A percentile compares a stretch with the other conserved stretches of the same genome.
Evolutionary conservation across 2,329 filamentous ascomycete genomes (phyloP).

Genomic region (Huntiella bhutanensis): DNA sequence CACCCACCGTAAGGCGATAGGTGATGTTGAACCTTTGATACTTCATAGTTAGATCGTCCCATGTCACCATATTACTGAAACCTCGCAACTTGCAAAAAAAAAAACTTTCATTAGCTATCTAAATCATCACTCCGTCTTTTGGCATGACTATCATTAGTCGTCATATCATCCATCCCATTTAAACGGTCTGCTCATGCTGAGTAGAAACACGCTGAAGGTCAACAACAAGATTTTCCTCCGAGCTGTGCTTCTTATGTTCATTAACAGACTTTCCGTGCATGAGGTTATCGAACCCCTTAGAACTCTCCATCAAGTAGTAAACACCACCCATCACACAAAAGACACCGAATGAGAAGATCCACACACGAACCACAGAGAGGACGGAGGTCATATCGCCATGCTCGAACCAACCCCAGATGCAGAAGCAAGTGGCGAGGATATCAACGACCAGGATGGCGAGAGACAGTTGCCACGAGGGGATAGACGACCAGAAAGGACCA

Average conservation of each 20-base stretch:
- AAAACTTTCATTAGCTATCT: no score
- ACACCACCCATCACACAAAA: conserved; percentile 66
- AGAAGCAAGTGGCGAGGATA: conserved; percentile 68
- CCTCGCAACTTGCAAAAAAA: no score
- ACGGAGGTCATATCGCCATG: conserved; percentile 47
- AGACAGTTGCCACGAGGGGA: conserved; percentile 68
- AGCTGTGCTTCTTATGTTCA: conserved; percentile 65
- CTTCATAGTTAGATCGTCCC: no score
- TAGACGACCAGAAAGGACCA: conserved; percentile 40
- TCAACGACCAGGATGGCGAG: conserved; percentile 68
- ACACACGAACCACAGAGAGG: conserved; percentile 70
- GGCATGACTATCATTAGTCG: no score
- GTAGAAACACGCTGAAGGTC: conserved; percentile 79
- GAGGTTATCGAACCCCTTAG: conserved; percentile 67
- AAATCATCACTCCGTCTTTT: no score
- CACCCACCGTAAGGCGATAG: no score
- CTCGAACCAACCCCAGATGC: conserved; percentile 68
- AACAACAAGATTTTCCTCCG: conserved; percentile 79
- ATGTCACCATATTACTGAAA: no score
- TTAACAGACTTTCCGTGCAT: conserved; percentile 81
- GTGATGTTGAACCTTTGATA: no score
- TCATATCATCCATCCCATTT: conserved; percentile 18
- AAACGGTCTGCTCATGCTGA: conserved; percentile 76
- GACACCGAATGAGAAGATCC: conserved; percentile 79
- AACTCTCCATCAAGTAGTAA: conserved; percentile 63